Evolutionary conservation across 257 asterid species (phyloP).

Genomic region (Solanum lycopersicoides): DNA sequence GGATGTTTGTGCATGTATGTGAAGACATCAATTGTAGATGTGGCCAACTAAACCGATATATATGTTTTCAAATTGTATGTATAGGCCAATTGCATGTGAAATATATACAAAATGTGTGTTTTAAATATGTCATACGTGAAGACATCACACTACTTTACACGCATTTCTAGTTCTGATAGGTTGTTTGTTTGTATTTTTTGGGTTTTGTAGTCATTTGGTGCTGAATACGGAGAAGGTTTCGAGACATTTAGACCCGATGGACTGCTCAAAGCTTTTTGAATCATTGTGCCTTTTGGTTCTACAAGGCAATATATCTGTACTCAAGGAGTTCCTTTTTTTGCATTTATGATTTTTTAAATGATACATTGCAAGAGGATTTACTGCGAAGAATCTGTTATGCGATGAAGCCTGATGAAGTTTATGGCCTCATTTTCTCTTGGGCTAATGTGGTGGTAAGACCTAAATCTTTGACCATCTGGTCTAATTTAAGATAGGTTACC

Average conservation of each 20-base stretch:
- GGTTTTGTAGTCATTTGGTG: slow-evolving; percentile 72
- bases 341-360: slow-evolving; percentile 70
- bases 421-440: slow-evolving; percentile 97
- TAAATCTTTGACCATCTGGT: neutral
- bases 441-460: slow-evolving; percentile 87
- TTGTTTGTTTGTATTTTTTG: neutral
- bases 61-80: too few species aligned
- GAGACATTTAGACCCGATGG: slow-evolving; percentile 94
- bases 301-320: neutral
- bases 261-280: slow-evolving; percentile 44
- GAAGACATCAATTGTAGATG: neutral
- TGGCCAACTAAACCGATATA: neutral
- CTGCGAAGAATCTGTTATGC: slow-evolving; percentile 88
- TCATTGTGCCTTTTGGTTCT: neutral
- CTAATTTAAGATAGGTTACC: neutral
- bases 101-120: neutral
- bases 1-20: neutral
- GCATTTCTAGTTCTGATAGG: neutral
- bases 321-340: neutral
- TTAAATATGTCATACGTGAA: too few species aligned
- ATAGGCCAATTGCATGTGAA: neutral
- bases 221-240: slow-evolving; percentile 98
- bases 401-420: slow-evolving; percentile 99
- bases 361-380: slow-evolving; percentile 87
- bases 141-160: too few species aligned